Evolutionary conservation across 2,329 filamentous ascomycete genomes (phyloP).

Genomic region (Didymella lethalis): DNA sequence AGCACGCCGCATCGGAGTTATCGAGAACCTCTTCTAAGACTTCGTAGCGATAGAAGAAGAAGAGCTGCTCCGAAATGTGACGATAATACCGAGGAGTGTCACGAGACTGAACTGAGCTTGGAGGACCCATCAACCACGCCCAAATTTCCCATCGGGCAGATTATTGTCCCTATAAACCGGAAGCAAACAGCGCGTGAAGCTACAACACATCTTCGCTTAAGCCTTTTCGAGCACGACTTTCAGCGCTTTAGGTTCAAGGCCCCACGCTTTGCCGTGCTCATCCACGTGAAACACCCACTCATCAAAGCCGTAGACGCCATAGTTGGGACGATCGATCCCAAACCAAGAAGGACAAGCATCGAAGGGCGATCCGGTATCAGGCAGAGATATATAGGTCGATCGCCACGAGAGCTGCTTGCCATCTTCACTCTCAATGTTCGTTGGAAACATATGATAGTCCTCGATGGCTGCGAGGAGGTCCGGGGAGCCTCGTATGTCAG

Average conservation of each 20-base stretch:
- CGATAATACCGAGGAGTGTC: not conserved
- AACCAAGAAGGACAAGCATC: slow-evolving; percentile 25
- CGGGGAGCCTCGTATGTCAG: slow-evolving; percentile 31
- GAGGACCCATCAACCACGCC: not conserved
- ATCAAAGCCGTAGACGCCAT: slow-evolving; percentile 21
- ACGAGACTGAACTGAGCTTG: not conserved
- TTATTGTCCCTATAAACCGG: not conserved
- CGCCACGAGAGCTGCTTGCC: slow-evolving; percentile 19
- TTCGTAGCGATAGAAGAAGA: too few species aligned
- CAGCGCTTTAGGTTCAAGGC: slow-evolving; percentile 14
- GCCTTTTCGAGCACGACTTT: slow-evolving; percentile 17
- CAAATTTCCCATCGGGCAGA: not conserved
- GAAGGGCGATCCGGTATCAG: slow-evolving; percentile 15
- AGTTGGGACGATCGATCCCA: slow-evolving; percentile 18
- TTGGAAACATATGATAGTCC: slow-evolving; percentile 22
- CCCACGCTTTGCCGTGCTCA: slow-evolving; percentile 13
- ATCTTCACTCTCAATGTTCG: slow-evolving; percentile 17
- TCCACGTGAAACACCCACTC: slow-evolving; percentile 19
- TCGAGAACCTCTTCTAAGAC: too few species aligned
- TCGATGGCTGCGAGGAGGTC: not conserved
- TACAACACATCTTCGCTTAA: not conserved
- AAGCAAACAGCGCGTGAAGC: not conserved
- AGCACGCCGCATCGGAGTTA: too few species aligned
- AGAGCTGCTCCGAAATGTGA: too few species aligned
- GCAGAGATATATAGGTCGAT: slow-evolving; percentile 3